Evolutionary conservation across 2,329 filamentous ascomycete genomes (phyloP).

Genomic region (Corniculantispora saksenae): DNA sequence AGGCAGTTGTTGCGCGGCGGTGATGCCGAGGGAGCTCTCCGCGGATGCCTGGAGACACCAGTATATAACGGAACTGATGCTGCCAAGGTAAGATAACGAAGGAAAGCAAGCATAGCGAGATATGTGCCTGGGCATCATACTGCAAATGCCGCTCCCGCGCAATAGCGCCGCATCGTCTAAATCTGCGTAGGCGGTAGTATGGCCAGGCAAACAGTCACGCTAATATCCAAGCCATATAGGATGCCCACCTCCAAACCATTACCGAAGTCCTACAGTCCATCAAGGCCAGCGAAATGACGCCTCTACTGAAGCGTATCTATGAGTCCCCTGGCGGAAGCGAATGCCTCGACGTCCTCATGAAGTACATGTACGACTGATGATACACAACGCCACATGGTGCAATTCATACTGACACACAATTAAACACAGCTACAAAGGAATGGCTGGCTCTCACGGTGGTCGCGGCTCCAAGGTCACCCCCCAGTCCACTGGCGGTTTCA

Average conservation of each 20-base stretch:
- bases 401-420: background rate
- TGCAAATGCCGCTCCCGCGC: too few relatives aligned
- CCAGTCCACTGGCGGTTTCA: conserved; percentile 80
- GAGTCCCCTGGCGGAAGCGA: conserved; percentile 77
- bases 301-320: conserved; percentile 81
- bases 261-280: conserved; percentile 94
- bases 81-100: conserved; percentile 52
- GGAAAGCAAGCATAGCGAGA: background rate
- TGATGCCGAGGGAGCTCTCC: conserved; percentile 82
- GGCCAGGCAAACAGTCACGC: background rate
- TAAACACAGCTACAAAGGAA: conserved; percentile 79
- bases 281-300: conserved; percentile 92
- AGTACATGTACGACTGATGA: conserved; percentile 74
- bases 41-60: conserved; percentile 80
- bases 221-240: conserved; percentile 50
- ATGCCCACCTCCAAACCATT: conserved; percentile 83
- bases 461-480: conserved; percentile 54
- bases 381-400: background rate
- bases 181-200: background rate
- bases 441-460: conserved; percentile 49
- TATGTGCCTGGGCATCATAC: background rate
- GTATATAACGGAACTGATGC: conserved; percentile 67
- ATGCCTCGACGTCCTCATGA: conserved; percentile 90
- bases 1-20: conserved; percentile 84
- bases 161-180: too few relatives aligned